Evolutionary conservation across 768 basidiomycete genomes (phyloP).

Genomic region (Rossbeevera mucosa): DNA sequence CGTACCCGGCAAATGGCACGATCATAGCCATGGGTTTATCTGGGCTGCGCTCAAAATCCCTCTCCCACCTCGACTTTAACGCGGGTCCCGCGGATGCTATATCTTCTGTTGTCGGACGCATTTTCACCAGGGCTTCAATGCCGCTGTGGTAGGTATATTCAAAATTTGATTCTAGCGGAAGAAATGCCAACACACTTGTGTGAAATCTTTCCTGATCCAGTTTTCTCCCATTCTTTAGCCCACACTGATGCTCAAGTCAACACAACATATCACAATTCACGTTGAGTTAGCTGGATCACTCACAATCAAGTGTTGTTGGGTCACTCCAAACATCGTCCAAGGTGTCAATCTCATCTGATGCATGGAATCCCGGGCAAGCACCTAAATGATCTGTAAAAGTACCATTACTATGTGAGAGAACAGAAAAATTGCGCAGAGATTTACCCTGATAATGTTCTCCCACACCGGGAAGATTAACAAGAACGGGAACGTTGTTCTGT

Average conservation of each 20-base stretch:
- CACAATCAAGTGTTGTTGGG: slow-evolving; percentile 37
- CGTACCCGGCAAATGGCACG: slow-evolving; percentile 39
- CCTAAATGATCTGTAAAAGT: slow-evolving; percentile 28
- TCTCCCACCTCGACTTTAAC: slow-evolving; percentile 47
- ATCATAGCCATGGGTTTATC: slow-evolving; percentile 54
- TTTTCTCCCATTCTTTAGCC: slow-evolving; percentile 28
- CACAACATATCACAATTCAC: neutral
- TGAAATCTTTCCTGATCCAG: slow-evolving; percentile 45
- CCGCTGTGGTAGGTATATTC: slow-evolving; percentile 31
- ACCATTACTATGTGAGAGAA: neutral
- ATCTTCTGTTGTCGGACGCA: slow-evolving; percentile 47
- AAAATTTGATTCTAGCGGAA: neutral
- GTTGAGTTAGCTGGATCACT: slow-evolving; percentile 15
- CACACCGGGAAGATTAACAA: neutral
- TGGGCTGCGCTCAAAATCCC: slow-evolving; percentile 43
- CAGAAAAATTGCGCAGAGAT: slow-evolving; percentile 6
- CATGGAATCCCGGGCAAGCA: slow-evolving; percentile 31
- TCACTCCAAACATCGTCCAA: slow-evolving; percentile 43
- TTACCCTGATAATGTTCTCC: slow-evolving; percentile 37
- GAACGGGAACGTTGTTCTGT: slow-evolving; percentile 42
- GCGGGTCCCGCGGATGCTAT: slow-evolving; percentile 41
- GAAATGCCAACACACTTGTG: slow-evolving; percentile 41
- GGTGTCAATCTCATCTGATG: slow-evolving; percentile 42
- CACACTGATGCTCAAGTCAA: slow-evolving; percentile 17
- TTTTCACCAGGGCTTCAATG: slow-evolving; percentile 51